Evolutionary conservation across 2,329 filamentous ascomycete genomes (phyloP).

Genomic region (Botrytis fragariae): DNA sequence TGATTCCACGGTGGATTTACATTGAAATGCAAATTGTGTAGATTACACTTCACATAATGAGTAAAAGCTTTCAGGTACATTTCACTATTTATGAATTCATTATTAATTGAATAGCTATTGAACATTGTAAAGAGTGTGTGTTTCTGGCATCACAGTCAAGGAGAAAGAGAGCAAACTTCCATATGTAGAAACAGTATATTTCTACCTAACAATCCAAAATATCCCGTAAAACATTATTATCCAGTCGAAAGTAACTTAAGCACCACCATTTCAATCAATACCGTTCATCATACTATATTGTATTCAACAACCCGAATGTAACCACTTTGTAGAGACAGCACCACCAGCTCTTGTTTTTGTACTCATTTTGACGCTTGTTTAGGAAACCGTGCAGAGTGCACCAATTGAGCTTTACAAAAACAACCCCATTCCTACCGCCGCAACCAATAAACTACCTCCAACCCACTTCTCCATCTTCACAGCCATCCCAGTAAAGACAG

Average conservation of each 20-base stretch:
- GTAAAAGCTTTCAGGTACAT: not conserved
- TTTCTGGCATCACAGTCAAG: not conserved
- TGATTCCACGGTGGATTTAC: accelerated
- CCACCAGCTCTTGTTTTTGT: not conserved
- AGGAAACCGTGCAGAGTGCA: not conserved
- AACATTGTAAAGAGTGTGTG: not conserved
- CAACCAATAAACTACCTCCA: not conserved
- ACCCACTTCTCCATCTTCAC: not conserved
- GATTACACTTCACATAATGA: not conserved
- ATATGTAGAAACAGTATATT: not conserved
- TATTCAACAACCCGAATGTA: not conserved
- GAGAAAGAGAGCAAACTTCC: not conserved
- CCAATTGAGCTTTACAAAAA: not conserved
- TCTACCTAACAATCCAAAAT: not conserved
- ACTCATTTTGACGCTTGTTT: not conserved
- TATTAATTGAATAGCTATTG: not conserved
- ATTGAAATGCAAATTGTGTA: accelerated
- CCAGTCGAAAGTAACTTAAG: not conserved
- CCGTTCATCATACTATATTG: not conserved
- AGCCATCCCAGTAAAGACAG: conserved; percentile 7
- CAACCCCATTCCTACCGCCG: conserved; percentile 6
- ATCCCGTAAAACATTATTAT: not conserved
- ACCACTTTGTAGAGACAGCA: not conserved
- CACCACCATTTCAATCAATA: not conserved
- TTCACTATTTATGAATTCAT: not conserved